Evolutionary conservation across 148 eudicot species (phyloP), one percentile per base, ranked within the genome.

Genomic region (Fallopia convolvulus): DNA sequence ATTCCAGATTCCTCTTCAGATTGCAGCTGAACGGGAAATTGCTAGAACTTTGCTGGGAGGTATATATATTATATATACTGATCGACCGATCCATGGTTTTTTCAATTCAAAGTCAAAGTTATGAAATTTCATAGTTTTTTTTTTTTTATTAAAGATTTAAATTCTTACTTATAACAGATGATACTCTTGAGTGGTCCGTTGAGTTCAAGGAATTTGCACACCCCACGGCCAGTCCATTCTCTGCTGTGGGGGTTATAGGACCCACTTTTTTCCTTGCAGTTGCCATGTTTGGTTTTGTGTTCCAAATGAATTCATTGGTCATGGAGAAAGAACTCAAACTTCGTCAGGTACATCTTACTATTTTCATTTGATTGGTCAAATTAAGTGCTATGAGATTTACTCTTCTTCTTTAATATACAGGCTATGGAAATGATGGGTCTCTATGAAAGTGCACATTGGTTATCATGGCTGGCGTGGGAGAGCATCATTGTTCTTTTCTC

Each of bases 11-110:
- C 99, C 99, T 73, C 91, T 95, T 77, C 99, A 95, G 79, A 75
- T 95, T 83, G 97, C 99, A 18, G 97, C 97, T 49, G 99, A 95
- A 80, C 99, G 99, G 74, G 97, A 95, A 83, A 91, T 95, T 71
- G 97, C 92, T 20, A 89, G 97, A 74, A 80, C 80, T 74, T 80
- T 95, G 50, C 79, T 93, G 55, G 85, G 86, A 87, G 97, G 99
- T 93, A 84, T 23, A 33, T 77, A 86, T 30, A 26, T 74, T 21
- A 30, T 18, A 70, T 30, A 41, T 47, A 4, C 30, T 26, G 30
- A 26, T 26, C 30, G 8, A 47, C 39, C 4, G 39, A 36, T 36
- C 39, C 3, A 36, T 36, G 39, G 39, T 36, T 36, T 36, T 36
- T 2, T 36, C 39, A 36, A 36, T 2, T 36, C 39, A 36, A 36